Evolutionary conservation across 495 filamentous ascomycete species (phyloP).

Genomic region (Paragyromitra xinjiangensis): DNA sequence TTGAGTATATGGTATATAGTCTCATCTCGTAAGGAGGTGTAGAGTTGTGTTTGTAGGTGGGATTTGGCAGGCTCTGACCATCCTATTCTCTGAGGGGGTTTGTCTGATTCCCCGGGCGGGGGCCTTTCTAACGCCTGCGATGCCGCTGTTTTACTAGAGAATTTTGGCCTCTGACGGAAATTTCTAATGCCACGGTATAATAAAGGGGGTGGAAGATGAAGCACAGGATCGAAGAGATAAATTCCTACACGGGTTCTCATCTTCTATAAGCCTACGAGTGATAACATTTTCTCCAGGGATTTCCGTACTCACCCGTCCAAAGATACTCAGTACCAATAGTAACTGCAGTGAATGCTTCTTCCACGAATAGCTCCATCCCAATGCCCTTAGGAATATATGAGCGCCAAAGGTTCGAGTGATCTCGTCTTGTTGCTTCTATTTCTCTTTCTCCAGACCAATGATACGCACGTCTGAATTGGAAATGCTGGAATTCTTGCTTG

Average conservation of each 20-base stretch:
- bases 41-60: not conserved
- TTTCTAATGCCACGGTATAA: slow-evolving; percentile 14
- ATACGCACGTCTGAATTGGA: not conserved
- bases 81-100: not conserved
- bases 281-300: not conserved
- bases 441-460: not conserved
- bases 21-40: not conserved
- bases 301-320: not conserved
- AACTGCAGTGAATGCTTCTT: not conserved
- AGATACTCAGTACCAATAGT: not conserved
- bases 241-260: not conserved
- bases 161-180: not conserved
- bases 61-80: not conserved
- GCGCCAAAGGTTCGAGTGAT: not conserved
- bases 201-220: not conserved
- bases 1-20: not conserved
- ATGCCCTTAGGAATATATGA: slow-evolving; percentile 13
- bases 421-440: not conserved
- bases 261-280: not conserved
- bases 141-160: not conserved
- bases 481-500: not conserved
- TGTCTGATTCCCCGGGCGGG: too few relatives aligned
- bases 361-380: not conserved
- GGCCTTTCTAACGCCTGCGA: too few relatives aligned
- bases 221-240: slow-evolving; percentile 11